Evolutionary conservation across 2,329 filamentous ascomycete species (phyloP), one percentile per base, ranked within the genome.

Genomic region (Pseudopyrenochaeta lycopersici): DNA sequence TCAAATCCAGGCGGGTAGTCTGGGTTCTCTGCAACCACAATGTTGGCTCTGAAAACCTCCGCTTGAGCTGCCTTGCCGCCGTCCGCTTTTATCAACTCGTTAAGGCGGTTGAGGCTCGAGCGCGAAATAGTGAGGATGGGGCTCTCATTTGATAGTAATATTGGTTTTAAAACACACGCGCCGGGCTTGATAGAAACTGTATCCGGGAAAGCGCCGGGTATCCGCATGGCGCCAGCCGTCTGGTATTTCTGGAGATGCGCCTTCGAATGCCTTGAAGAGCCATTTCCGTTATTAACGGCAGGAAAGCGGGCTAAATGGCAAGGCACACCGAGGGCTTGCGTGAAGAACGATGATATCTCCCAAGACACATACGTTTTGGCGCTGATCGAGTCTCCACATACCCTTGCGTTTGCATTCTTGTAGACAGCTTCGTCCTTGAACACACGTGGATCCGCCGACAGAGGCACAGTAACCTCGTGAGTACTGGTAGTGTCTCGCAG

Each of bases 121-220:
- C 86, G 84, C 17, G 91, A 92, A 50, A 98, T 88, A 41, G 91
- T 85, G 0, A 99, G 83, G 39, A 99, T 96, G 0, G 95, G 94
- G 47, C 92, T 96, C 75, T 98, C 95, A 72, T 99, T 99, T 20
- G 93, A 90, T 2, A 99, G 80, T 0, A 95, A 79, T 30, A 98
- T 92, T 3, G 87, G 84, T 46, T 82, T 73, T 48, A 72, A 71
- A 63, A 67, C 62, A 83, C 81, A 7, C 83, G 84, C 17, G 82
- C 85, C 15, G 82, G 82, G 64, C 60, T 61, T 66, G 46, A 63
- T 1, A 82, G 78, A 35, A 75, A 27, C 60, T n/a, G 68, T 54
- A 56, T 75, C 72, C 62, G 84, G 84, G 57, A 85, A 87, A 17
- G 82, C 79, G 3, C 83, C 83, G 7, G 84, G 84, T 66, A 86